phyloP scores from a whole-genome alignment of 371 early-diverging fungal species.

The Basidiobolus meristosporus region DNA sequence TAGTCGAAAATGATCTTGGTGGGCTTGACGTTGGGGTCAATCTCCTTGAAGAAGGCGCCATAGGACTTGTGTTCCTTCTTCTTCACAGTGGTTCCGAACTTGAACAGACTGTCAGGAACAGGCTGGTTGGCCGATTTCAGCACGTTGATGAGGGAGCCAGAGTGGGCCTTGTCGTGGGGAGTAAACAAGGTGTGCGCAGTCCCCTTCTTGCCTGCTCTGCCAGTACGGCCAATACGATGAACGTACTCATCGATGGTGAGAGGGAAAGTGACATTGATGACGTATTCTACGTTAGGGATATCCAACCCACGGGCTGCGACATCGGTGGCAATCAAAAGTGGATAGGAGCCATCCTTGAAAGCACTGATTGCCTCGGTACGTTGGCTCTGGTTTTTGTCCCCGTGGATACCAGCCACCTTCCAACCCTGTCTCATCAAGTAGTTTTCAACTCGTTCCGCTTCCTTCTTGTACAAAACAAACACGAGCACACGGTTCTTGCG shows the following conservation, averaged over 20 bases:
- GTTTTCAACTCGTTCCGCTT: conserved; percentile 62
- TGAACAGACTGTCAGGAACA: conserved; percentile 73
- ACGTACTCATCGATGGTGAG: conserved; percentile 89
- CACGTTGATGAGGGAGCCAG: conserved; percentile 76
- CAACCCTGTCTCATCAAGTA: conserved; percentile 50
- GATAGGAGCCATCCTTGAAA: conserved; percentile 50
- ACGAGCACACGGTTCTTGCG: conserved; percentile 67
- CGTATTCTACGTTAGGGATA: conserved; percentile 92
- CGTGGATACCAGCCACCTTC: conserved; percentile 70
- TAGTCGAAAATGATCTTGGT: conserved; percentile 81
- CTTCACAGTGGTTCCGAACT: conserved; percentile 90
- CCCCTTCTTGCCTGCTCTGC: conserved; percentile 84
- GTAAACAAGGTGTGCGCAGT: conserved; percentile 91
- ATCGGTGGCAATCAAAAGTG: conserved; percentile 82
- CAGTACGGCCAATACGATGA: conserved; percentile 97
- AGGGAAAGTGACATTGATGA: conserved; percentile 97
- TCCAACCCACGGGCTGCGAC: conserved; percentile 94
- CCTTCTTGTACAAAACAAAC: conserved; percentile 90
- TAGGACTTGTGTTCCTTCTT: conserved; percentile 90
- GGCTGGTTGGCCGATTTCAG: conserved; percentile 70
- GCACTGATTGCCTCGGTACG: conserved; percentile 43
- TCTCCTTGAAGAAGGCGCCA: conserved; percentile 88
- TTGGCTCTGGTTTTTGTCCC: conserved; percentile 54
- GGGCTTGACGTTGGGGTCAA: conserved; percentile 62
- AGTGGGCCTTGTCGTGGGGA: conserved; percentile 76